Evolutionary conservation across 2,329 filamentous ascomycete species (phyloP).

Genomic region (Monosporascus ibericus): DNA sequence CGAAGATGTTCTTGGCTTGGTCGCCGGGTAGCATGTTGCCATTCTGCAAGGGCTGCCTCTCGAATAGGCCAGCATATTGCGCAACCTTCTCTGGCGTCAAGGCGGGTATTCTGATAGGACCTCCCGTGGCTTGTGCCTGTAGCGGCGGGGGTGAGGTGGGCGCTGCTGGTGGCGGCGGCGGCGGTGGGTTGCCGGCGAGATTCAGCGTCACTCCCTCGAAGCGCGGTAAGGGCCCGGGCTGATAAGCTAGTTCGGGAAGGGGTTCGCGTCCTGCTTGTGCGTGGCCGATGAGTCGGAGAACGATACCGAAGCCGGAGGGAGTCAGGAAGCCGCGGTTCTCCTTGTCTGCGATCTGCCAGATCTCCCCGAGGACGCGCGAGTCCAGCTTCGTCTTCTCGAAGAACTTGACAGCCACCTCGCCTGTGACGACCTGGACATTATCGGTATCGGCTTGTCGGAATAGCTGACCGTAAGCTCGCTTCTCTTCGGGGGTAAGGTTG

Average conservation of each 20-base stretch:
- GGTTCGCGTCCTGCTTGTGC: conserved; percentile 84
- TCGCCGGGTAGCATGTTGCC: conserved; percentile 73
- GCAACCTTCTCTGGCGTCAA: conserved; percentile 81
- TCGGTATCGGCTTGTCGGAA: conserved; percentile 92
- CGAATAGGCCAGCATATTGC: conserved; percentile 86
- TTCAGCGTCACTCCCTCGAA: conserved; percentile 74
- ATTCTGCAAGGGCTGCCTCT: conserved; percentile 74
- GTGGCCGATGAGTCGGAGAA: conserved; percentile 89
- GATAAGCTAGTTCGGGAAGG: conserved; percentile 72
- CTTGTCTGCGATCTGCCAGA: conserved; percentile 98
- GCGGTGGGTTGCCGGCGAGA: conserved; percentile 29
- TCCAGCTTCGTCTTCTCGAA: conserved; percentile 93
- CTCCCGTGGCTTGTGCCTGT: conserved; percentile 55
- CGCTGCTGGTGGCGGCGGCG: conserved; percentile 33
- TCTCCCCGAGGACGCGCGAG: conserved; percentile 84
- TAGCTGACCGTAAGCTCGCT: conserved; percentile 85
- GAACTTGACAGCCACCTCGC: conserved; percentile 93
- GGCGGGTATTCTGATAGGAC: conserved; percentile 79
- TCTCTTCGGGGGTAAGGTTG: conserved; percentile 87
- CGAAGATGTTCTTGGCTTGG: conserved; percentile 88
- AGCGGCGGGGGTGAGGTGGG: conserved; percentile 41
- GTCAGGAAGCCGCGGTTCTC: conserved; percentile 94
- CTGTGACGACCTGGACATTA: conserved; percentile 86
- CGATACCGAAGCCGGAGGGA: conserved; percentile 86
- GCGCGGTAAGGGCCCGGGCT: conserved; percentile 81